phyloP scores from a whole-genome alignment of 2,329 filamentous ascomycete genomes.

The Fusarium sublunatum region DNA sequence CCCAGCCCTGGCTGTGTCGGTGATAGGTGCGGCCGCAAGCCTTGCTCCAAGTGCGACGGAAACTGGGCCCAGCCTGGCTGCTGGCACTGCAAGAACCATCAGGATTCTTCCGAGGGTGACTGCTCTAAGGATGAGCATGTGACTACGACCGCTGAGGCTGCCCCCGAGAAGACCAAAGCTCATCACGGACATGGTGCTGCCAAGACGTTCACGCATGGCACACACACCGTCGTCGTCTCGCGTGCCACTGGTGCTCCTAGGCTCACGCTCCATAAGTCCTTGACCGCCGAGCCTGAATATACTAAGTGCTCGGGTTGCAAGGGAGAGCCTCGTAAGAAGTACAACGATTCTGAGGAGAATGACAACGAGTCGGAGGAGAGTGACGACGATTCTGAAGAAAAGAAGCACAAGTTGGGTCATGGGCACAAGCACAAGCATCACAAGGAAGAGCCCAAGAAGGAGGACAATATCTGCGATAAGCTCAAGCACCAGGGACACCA shows the following conservation, averaged over 20 bases:
- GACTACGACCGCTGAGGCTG: conserved; percentile 17
- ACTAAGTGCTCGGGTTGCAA: neutral
- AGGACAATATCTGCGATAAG: conserved; percentile 1
- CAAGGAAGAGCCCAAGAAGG: neutral
- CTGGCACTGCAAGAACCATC: conserved; percentile 47
- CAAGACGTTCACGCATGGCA: conserved; percentile 28
- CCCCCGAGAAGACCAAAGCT: conserved; percentile 13
- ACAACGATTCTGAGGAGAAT: conserved; percentile 5
- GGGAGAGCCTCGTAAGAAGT: conserved; percentile 1
- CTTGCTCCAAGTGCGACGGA: conserved; percentile 43
- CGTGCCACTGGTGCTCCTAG: conserved; percentile 23
- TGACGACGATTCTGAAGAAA: neutral
- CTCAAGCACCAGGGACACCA: conserved; percentile 16
- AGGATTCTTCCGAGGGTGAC: conserved; percentile 30
- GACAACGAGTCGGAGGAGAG: neutral
- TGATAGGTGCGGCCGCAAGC: conserved; percentile 41
- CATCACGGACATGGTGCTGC: conserved; percentile 8
- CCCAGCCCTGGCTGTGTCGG: conserved; percentile 37
- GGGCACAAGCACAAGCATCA: too few species aligned
- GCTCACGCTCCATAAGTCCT: neutral
- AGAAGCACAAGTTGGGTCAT: conserved; percentile 3
- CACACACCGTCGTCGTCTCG: conserved; percentile 22
- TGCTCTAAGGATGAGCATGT: conserved; percentile 2
- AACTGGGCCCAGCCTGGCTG: conserved; percentile 48
- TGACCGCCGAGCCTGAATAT: neutral